Percentiles rank a stretch among this genome's conserved stretches.
Conservation (phyloP, 2,329 filamentous ascomycete species). For the Penicillium hordei region DNA sequence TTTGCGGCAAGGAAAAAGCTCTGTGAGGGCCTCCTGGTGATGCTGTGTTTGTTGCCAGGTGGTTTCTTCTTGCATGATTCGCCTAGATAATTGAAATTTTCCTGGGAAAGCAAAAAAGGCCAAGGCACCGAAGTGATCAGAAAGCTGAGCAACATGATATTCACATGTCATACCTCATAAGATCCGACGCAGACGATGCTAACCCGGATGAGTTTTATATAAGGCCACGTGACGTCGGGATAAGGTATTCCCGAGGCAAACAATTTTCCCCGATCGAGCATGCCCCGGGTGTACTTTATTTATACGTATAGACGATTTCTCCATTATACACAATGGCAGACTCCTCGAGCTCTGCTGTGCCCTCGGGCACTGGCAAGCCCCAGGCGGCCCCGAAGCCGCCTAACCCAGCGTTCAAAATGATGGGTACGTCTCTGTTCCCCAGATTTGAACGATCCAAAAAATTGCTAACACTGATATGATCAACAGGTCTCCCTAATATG, state of each 20-base stretch:
- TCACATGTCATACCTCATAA: background rate
- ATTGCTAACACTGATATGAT: conserved; percentile 15
- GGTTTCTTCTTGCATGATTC: background rate
- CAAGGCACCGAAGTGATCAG: background rate
- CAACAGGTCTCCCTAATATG: conserved; percentile 74
- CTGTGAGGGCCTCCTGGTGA: background rate
- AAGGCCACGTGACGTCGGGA: conserved; percentile 20
- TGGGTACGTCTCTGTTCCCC: conserved; percentile 47
- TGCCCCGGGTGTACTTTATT: conserved; percentile 2
- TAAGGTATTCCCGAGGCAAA: conserved; percentile 11
- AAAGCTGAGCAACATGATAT: background rate
- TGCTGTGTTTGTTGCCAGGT: background rate
- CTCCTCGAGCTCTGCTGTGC: conserved; percentile 35
- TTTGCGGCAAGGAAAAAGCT: background rate
- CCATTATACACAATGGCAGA: conserved; percentile 36
- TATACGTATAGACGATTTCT: background rate
- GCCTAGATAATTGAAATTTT: background rate
- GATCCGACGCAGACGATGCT: background rate
- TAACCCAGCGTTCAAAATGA: conserved; percentile 74
- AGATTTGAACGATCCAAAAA: background rate
- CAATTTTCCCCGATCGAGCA: conserved; percentile 21
- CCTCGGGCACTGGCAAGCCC: conserved; percentile 39
- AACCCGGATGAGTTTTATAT: background rate
- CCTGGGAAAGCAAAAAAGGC: too few relatives aligned
- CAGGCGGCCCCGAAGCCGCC: conserved; percentile 47